Percentiles rank a stretch among this genome's conserved stretches.
Evolutionary conservation across 1,284 basidiomycete species (phyloP).

Genomic region (Trametes polyzona): DNA sequence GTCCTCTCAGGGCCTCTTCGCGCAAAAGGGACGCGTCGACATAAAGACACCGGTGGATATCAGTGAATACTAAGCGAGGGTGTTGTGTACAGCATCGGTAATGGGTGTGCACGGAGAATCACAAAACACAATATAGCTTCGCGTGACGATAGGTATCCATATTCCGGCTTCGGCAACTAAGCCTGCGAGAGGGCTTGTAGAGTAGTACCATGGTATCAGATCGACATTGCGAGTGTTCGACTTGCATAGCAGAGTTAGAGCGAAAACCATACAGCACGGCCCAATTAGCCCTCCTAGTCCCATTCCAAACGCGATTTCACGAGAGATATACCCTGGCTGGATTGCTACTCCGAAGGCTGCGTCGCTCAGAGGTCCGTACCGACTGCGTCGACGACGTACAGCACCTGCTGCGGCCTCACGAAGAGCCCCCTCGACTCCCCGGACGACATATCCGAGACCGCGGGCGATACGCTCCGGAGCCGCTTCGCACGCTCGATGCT

Average conservation of each 20-base stretch:
- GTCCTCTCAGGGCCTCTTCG: no score
- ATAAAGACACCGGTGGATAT: no score
- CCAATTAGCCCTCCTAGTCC: not conserved
- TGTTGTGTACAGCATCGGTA: not conserved
- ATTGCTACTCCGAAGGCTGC: not conserved
- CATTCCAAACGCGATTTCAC: not conserved
- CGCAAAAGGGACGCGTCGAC: no score
- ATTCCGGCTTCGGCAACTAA: not conserved
- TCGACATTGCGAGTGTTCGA: constrained; percentile 8
- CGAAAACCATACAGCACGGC: constrained; percentile 5
- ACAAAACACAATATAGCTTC: not conserved
- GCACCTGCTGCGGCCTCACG: constrained; percentile 78
- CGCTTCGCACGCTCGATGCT: constrained; percentile 65
- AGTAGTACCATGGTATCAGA: constrained; percentile 15
- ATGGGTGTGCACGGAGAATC: not conserved
- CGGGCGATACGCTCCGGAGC: constrained; percentile 72
- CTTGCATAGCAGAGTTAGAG: constrained; percentile 12
- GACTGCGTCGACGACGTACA: constrained; percentile 80
- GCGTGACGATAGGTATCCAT: not conserved
- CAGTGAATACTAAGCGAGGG: not conserved
- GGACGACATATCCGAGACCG: constrained; percentile 62
- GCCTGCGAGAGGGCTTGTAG: not conserved
- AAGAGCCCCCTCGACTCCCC: constrained; percentile 75
- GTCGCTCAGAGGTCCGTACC: constrained; percentile 41
- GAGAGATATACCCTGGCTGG: not conserved